Base-by-base conservation (phyloP, 352 stramenopile genomes). In the Phytophthora aleatoria region DNA sequence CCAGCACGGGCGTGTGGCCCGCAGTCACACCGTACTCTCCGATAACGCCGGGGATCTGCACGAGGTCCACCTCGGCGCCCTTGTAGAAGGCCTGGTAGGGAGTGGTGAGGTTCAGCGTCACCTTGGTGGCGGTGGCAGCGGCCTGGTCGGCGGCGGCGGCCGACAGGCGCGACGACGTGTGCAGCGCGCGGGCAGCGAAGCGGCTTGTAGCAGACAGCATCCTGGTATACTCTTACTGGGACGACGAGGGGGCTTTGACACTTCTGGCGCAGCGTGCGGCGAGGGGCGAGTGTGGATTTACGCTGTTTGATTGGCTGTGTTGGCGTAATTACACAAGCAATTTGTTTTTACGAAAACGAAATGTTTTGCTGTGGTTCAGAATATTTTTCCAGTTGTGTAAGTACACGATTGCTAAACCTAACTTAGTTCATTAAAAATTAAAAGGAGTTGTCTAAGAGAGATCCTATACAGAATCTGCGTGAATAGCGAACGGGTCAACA, bases 1-100 rank as follows among this genome's bases (percentile, higher is more conserved):
- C 88, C 43, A 99, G 93, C 64, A 99, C 95, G 39, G 97, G 95
- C 62, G 97, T 95, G 91, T 99, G 97, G 69, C 95, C 92, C 7
- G 94, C 94, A 11, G 96, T 98, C 33, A 99, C 92, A 79, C 97
- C 97, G 79, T 99, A 99, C 84, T 99, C 97, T 69, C 97, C 97
- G 50, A 95, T 94, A 30, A 91, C 77, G 53, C 97, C 96, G 11
- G 97, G 97, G 74, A 99, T 92, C 79, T 98, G 94, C 47, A 99
- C 93, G 39, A 93, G 80, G 64, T 96, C 84, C 50, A 98, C 95
- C 59, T 85, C 68, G 15, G 84, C 84, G 64, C 81, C 76, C 64
- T 84, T 85, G 76, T 91, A 94, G 68, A 95, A 91, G 49, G 84
- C 78, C 65, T 92, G 74, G 71, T 92, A 91, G 31, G 88, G 87